Percentiles rank a stretch among this genome's conserved stretches.
These are phyloP conservation scores for Dianthus caryophyllus DNA, from an alignment of 148 eudicot genomes.

Conservation along the genomic window DNA sequence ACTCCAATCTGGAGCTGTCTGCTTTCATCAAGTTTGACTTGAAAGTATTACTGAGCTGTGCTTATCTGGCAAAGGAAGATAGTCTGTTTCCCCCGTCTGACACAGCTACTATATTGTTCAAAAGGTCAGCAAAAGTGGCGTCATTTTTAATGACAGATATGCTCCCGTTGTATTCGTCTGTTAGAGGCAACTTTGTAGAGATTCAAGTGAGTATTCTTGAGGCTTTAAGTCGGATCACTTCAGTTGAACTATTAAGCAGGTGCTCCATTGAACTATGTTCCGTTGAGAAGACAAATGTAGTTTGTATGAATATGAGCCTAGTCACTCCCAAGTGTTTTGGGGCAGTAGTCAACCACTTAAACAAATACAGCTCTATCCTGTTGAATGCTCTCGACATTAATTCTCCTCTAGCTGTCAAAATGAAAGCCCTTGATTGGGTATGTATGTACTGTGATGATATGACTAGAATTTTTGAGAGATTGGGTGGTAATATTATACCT, in stretches of 20 bases:
- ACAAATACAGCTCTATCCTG: slow-evolving; percentile 52
- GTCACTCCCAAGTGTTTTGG: slow-evolving; percentile 24
- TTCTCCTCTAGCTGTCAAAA: slow-evolving; percentile 71
- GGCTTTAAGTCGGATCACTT: slow-evolving; percentile 46
- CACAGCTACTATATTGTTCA: slow-evolving; percentile 43
- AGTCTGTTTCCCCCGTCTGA: slow-evolving; percentile 44
- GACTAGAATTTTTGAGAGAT: slow-evolving; percentile 36
- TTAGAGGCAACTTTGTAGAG: slow-evolving; percentile 38
- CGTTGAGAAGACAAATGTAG: slow-evolving; percentile 27
- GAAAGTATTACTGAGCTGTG: slow-evolving; percentile 70
- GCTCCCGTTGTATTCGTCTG: slow-evolving; percentile 44
- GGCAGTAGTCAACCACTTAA: slow-evolving; percentile 42
- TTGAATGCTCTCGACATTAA: slow-evolving; percentile 50
- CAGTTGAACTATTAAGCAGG: slow-evolving; percentile 58
- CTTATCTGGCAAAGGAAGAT: slow-evolving; percentile 43
- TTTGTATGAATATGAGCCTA: slow-evolving; percentile 21
- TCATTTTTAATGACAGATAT: slow-evolving; percentile 42
- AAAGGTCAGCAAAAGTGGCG: slow-evolving; percentile 56
- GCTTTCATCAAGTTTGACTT: slow-evolving; percentile 71
- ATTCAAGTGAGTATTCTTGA: slow-evolving; percentile 62
- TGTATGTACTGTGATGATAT: slow-evolving; percentile 53
- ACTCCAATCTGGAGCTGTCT: slow-evolving; percentile 60
- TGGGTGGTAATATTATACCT: slow-evolving; percentile 30
- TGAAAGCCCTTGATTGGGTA: slow-evolving; percentile 77
- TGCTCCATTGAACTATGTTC: slow-evolving; percentile 36